These are phyloP conservation scores for Psilocybe mexicana DNA, from an alignment of 1,284 basidiomycete genomes.

Conservation along the genomic window DNA sequence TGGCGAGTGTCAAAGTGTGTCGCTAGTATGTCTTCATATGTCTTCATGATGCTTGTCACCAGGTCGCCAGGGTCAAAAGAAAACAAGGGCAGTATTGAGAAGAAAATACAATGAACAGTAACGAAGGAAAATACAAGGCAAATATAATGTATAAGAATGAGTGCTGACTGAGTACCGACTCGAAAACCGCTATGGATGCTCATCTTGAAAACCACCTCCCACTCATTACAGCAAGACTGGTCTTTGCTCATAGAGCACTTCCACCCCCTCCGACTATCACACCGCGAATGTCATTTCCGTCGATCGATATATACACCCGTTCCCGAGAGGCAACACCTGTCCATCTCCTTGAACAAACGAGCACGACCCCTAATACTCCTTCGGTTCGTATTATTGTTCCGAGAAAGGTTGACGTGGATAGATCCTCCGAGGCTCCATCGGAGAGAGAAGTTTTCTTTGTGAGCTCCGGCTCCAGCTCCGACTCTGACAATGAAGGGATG, in stretches of 20 bases:
- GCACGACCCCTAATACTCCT: too few species aligned
- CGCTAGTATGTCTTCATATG: neutral
- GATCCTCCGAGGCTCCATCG: neutral
- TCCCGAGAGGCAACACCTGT: neutral
- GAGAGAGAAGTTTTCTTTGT: neutral
- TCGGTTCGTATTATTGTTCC: neutral
- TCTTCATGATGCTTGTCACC: too few species aligned
- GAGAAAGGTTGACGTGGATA: neutral
- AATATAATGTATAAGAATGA: too few species aligned
- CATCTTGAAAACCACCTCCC: constrained; percentile 5
- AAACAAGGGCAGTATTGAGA: too few species aligned
- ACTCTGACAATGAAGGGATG: neutral
- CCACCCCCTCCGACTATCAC: neutral
- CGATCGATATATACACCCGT: neutral
- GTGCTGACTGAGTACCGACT: too few species aligned
- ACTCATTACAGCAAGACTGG: constrained; percentile 1
- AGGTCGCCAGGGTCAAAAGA: too few species aligned
- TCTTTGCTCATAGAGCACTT: neutral
- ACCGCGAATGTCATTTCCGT: neutral
- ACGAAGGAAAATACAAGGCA: too few species aligned
- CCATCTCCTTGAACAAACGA: neutral
- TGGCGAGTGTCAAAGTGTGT: neutral
- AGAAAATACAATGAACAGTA: too few species aligned
- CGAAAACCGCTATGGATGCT: neutral
- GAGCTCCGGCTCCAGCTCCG: neutral